Conservation (phyloP, 2,329 filamentous ascomycete genomes). For the Talaromyces sp. region DNA sequence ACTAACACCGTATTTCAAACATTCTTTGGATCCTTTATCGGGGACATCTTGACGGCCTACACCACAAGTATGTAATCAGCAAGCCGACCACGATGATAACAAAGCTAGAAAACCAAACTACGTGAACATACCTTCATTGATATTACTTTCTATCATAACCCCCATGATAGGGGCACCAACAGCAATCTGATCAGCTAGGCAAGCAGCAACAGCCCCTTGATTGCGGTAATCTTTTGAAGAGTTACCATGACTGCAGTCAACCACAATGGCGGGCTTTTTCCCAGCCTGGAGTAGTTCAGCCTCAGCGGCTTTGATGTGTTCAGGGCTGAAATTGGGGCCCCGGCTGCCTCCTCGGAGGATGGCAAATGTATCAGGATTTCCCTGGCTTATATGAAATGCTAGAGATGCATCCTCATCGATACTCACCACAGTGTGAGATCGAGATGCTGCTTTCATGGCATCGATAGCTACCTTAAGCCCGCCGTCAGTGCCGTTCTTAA, state of each 20-base stretch:
- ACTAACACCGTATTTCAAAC: constrained; percentile 5
- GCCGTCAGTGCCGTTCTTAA: constrained; percentile 5
- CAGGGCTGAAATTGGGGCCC: not conserved
- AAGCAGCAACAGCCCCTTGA: constrained; percentile 1
- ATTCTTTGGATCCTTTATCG: not conserved
- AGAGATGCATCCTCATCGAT: not conserved
- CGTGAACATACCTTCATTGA: not conserved
- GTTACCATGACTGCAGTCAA: constrained; percentile 9
- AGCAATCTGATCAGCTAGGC: constrained; percentile 3
- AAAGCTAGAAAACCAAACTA: not conserved
- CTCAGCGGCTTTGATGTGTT: constrained; percentile 3
- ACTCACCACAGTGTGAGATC: not conserved
- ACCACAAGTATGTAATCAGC: not conserved
- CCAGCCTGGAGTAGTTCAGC: not conserved
- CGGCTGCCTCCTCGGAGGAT: constrained; percentile 7
- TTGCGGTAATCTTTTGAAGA: constrained; percentile 1
- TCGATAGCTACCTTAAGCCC: constrained; percentile 1
- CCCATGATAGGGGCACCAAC: constrained; percentile 4
- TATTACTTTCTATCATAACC: constrained; percentile 7
- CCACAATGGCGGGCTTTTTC: constrained; percentile 1
- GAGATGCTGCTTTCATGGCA: constrained; percentile 7
- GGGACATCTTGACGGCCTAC: not conserved
- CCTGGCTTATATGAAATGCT: not conserved
- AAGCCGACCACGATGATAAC: not conserved
- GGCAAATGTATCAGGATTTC: constrained; percentile 5